Evolutionary conservation across 73 alveolate genomes (phyloP).

Genomic region (Breviolum minutum): DNA sequence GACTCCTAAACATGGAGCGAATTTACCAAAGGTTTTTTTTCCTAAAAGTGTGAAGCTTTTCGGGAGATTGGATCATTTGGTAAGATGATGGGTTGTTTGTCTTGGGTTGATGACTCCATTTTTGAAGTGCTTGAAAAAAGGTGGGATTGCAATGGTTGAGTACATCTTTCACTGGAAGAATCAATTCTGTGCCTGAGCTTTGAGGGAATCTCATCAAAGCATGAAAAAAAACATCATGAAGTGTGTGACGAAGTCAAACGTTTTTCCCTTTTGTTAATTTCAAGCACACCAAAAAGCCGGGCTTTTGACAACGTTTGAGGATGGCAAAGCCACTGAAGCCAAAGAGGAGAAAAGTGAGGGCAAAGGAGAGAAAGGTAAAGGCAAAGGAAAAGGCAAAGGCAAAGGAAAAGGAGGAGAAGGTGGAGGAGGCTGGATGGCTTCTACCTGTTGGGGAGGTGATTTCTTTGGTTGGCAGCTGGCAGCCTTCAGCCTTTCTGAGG

Average conservation of each 20-base stretch:
- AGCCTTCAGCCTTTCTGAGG: background rate
- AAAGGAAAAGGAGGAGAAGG: conserved; percentile 51
- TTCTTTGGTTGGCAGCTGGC: background rate
- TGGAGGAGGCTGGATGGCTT: background rate
- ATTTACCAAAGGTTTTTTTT: too few relatives aligned
- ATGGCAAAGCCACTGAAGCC: conserved; percentile 2
- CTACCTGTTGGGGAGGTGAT: background rate
- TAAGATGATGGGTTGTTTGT: too few relatives aligned
- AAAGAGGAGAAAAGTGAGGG: background rate
- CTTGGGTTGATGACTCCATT: too few relatives aligned
- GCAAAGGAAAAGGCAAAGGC: conserved; percentile 71
- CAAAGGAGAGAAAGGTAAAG: conserved; percentile 7
- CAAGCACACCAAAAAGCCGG: background rate
- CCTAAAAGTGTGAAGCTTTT: too few relatives aligned
- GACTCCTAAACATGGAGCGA: too few relatives aligned
- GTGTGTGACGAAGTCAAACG: background rate
- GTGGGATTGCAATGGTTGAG: too few relatives aligned
- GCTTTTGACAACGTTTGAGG: background rate
- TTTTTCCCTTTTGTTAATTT: background rate
- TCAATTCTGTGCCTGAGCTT: background rate
- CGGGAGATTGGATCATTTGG: too few relatives aligned
- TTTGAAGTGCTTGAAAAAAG: too few relatives aligned
- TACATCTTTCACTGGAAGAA: too few relatives aligned
- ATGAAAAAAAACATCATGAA: background rate
- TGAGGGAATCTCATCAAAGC: background rate